These are phyloP conservation scores for Tylopilus sp. DNA, from an alignment of 768 basidiomycete species.

Conservation along the genomic window DNA sequence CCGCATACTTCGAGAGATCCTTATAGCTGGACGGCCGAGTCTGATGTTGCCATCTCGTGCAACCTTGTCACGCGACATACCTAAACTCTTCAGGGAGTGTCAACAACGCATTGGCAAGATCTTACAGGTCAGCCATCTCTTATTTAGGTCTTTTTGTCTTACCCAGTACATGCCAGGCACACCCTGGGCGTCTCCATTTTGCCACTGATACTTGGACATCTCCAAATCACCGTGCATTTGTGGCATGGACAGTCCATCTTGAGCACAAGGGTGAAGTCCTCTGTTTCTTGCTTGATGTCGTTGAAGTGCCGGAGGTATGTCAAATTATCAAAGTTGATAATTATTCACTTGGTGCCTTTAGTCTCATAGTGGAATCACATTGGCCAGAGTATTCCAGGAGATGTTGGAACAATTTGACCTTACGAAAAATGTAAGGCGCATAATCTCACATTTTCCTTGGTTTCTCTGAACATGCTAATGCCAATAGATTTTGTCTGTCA, in stretches of 20 bases:
- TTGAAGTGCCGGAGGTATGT: background rate
- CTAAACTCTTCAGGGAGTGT: too few species aligned
- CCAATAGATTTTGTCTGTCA: background rate
- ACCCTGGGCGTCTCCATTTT: background rate
- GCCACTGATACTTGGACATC: background rate
- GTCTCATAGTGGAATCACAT: background rate
- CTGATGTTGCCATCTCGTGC: too few species aligned
- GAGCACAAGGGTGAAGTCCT: background rate
- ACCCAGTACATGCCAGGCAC: too few species aligned
- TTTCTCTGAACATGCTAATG: background rate
- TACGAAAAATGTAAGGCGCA: background rate
- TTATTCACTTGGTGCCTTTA: background rate
- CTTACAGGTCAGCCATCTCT: too few species aligned
- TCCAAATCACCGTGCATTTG: too few species aligned
- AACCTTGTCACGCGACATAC: too few species aligned
- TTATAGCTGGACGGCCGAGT: too few species aligned
- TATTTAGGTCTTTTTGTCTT: too few species aligned
- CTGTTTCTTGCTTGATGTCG: background rate
- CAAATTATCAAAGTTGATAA: background rate
- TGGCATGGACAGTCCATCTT: constrained; percentile 3
- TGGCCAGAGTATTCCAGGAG: background rate
- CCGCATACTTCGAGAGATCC: too few species aligned
- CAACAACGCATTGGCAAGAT: too few species aligned
- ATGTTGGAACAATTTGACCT: background rate
- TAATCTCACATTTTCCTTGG: background rate